Conservation (phyloP, 352 stramenopile genomes). For the Phytophthora podocarpi region DNA sequence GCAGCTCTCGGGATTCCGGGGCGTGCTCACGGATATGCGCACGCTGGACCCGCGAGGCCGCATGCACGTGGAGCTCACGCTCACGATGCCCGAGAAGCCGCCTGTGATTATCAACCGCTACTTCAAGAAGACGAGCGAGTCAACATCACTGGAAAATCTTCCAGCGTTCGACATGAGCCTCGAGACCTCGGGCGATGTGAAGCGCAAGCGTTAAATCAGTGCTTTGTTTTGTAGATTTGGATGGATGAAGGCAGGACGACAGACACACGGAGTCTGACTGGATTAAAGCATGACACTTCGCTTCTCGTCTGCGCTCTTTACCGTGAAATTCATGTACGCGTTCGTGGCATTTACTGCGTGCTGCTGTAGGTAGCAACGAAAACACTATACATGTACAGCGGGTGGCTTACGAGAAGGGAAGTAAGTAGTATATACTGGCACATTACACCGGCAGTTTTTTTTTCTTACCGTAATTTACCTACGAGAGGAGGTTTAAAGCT, state of each 20-base stretch:
- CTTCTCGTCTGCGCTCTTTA: too few species aligned
- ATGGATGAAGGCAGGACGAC: not conserved
- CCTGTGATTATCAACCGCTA: slow-evolving; percentile 81
- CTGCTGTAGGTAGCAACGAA: not conserved
- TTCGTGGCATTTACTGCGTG: not conserved
- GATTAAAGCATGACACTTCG: slow-evolving; percentile 5
- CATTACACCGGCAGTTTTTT: too few species aligned
- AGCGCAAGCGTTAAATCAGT: slow-evolving; percentile 77
- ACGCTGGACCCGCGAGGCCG: slow-evolving; percentile 75
- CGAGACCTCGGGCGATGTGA: slow-evolving; percentile 81
- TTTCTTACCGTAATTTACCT: too few species aligned
- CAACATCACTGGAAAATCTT: slow-evolving; percentile 87
- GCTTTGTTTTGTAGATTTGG: slow-evolving; percentile 17
- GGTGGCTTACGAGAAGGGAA: not conserved
- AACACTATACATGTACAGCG: too few species aligned
- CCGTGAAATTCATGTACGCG: too few species aligned
- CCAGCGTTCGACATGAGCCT: slow-evolving; percentile 86
- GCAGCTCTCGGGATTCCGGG: slow-evolving; percentile 81
- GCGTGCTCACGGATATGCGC: slow-evolving; percentile 74
- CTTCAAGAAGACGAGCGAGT: slow-evolving; percentile 90
- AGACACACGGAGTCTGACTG: too few species aligned
- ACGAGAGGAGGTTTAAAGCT: too few species aligned
- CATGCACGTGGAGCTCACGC: slow-evolving; percentile 84
- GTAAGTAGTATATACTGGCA: too few species aligned
- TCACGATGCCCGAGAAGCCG: slow-evolving; percentile 76